Evolutionary conservation across 2,329 filamentous ascomycete genomes (phyloP), one percentile per base, ranked within the genome.

Genomic region (Cordyceps pruinosa): DNA sequence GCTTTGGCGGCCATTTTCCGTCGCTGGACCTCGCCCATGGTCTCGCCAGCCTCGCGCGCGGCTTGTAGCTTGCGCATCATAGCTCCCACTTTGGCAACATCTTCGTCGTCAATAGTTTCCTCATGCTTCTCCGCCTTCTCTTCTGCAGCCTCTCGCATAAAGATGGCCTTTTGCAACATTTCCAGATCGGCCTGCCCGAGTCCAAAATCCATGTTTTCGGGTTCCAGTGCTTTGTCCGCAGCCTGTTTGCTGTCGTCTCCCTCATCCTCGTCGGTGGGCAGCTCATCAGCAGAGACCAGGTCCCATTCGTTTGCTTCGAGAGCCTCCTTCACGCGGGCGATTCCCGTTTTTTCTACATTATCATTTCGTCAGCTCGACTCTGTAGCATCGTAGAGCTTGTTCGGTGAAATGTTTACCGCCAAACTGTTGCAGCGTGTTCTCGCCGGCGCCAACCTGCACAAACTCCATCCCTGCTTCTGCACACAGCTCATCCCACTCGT

Each of bases 261-360:
- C 17, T 70, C 64, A 1, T 69, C 69, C 57, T 73, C 70, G 6
- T 67, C 66, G 23, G 61, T 61, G 26, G 63, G 15, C 32, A 7
- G 34, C 48, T 19, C 62, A 17, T 61, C 66, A 7, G 48, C 62
- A 9, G 62, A 63, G 12, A 61, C 61, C 53, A 72, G 69, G 2
- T 73, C 75, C 85, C 85, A 88, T 68, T 87, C 84, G 65, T 87
- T 88, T 17, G 83, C 75, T 64, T 87, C 78, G 15, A 88, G 69
- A 0, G 84, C 85, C 65, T 88, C 84, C 9, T 75, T 73, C 2
- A 83, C 75, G 10, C 85, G 76, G 1, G 79, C 73, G 37, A 87
- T 75, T 17, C 84, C 84, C 32, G 75, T 78, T 59, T 79, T 80
- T 68, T 87, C 84, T 83, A 58, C 2, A 15, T 17, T 17, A 23